Evolutionary conservation across 2,329 filamentous ascomycete genomes (phyloP), one percentile per base, ranked within the genome.

Genomic region (Alternaria incomplexa): DNA sequence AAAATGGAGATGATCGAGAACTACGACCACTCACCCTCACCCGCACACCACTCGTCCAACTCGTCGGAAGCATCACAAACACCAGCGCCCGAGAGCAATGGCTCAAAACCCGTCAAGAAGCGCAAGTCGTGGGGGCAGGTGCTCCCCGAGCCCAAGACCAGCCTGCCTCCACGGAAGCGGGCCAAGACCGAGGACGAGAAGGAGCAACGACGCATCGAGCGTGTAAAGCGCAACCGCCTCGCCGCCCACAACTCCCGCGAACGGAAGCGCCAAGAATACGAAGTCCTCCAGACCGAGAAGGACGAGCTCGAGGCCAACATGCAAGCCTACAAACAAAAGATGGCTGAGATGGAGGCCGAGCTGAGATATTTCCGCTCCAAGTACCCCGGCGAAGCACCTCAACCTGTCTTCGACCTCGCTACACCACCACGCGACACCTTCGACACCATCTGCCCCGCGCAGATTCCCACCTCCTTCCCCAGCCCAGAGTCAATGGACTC

Each of bases 101-200:
- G 67, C 56, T 61, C 73, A 40, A 96, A 93, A 84, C 86, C 87
- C 1, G 83, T 86, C 36, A 97, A 97, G 88, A 97, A 97, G 88
- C 87, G 96, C 75, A 99, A 98, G 84, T 98, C 96, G 52, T 99
- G 96, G 96, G 96, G 96, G 53, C 96, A 99, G 82, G 93, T 97
- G 79, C 89, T 98, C 44, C 96, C 96, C 17, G 93, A 96, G 77
- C 96, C 96, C 46, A 98, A 97, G 87, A 98, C 96, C 30, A 96
- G 95, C 77, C 89, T 98, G 8, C 95, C 95, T 64, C 95, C 95
- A 43, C 90, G 94, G 70, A 99, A 99, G 88, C 93, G 96, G 66
- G 96, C 96, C 73, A 99, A 98, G 87, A 99, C 96, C 3, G 95
- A 97, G 75, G 96, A 97, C 76, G 96, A 99, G 82, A 99, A 99